Conservation (phyloP, 495 filamentous ascomycete species). For the Acidiella bohemica region DNA sequence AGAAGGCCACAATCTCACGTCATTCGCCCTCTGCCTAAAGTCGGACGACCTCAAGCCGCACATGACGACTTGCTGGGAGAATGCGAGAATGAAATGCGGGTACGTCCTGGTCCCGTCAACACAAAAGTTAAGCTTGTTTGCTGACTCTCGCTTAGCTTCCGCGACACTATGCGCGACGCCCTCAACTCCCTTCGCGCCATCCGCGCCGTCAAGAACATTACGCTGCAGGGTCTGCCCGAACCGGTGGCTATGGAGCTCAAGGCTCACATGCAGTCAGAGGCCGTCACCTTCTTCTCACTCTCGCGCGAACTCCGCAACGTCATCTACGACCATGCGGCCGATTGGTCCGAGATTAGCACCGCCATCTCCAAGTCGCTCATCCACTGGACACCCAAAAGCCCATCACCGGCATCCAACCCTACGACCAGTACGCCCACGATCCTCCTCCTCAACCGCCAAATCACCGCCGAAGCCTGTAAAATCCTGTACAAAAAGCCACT, state of each 20-base stretch:
- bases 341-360: conserved; percentile 10
- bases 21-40: conserved; percentile 9
- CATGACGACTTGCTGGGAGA: conserved; percentile 12
- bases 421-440: conserved; percentile 15
- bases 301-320: conserved; percentile 15
- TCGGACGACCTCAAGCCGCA: conserved; percentile 3
- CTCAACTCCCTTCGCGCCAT: conserved; percentile 1
- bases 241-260: conserved; percentile 5
- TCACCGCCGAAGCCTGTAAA: conserved; percentile 9
- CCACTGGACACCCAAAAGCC: not conserved
- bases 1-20: conserved; percentile 10
- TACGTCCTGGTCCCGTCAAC: too few relatives aligned
- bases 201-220: conserved; percentile 11
- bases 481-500: conserved; percentile 11
- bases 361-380: conserved; percentile 12
- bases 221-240: conserved; percentile 7
- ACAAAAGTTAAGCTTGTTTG: too few relatives aligned
- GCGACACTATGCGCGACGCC: conserved; percentile 5
- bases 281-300: conserved; percentile 13
- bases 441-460: conserved; percentile 17
- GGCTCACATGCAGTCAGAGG: conserved; percentile 11
- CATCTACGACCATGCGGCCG: conserved; percentile 13
- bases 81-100: too few relatives aligned
- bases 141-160: too few relatives aligned
- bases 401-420: conserved; percentile 24